These are phyloP conservation scores for Cardamine resedifolia DNA, from an alignment of 345 rosid genomes.

Conservation along the genomic window DNA sequence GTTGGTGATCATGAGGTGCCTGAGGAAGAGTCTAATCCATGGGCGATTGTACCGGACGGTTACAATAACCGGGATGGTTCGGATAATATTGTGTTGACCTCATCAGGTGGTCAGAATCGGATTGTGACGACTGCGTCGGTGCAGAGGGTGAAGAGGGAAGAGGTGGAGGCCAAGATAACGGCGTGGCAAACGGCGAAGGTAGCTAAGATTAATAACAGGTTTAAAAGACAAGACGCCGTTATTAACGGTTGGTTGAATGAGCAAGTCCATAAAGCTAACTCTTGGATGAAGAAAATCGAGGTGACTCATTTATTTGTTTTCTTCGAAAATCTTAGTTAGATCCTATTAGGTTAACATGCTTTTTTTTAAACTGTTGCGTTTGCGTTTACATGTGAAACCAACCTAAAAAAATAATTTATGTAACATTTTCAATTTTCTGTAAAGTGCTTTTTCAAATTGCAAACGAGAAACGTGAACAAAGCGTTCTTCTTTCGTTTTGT, in stretches of 20 bases:
- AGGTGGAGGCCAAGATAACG: slow-evolving; percentile 84
- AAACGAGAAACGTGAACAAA: slow-evolving; percentile 3
- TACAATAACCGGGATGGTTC: slow-evolving; percentile 31
- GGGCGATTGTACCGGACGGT: slow-evolving; percentile 80
- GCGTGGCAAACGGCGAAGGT: slow-evolving; percentile 95
- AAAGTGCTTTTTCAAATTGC: neutral
- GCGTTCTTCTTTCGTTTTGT: neutral
- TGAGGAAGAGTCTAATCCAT: slow-evolving; percentile 67
- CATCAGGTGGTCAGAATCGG: slow-evolving; percentile 30
- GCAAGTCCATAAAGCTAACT: slow-evolving; percentile 70
- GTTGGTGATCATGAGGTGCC: slow-evolving; percentile 55
- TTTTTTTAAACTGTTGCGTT: neutral
- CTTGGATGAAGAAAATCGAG: slow-evolving; percentile 96
- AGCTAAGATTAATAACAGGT: slow-evolving; percentile 84
- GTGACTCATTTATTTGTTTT: slow-evolving; percentile 38
- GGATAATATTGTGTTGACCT: slow-evolving; percentile 27
- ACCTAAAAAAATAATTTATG: no score
- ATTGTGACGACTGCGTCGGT: slow-evolving; percentile 48
- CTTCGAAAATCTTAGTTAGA: neutral
- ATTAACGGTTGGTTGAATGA: slow-evolving; percentile 91
- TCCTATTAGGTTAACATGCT: neutral
- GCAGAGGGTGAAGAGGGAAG: slow-evolving; percentile 88
- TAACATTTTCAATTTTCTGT: neutral
- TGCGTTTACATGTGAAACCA: neutral
- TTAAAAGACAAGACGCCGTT: slow-evolving; percentile 91